These are phyloP conservation scores for Immersiporthe knoxdaviesiana DNA, from an alignment of 2,329 filamentous ascomycete species.

Conservation along the genomic window DNA sequence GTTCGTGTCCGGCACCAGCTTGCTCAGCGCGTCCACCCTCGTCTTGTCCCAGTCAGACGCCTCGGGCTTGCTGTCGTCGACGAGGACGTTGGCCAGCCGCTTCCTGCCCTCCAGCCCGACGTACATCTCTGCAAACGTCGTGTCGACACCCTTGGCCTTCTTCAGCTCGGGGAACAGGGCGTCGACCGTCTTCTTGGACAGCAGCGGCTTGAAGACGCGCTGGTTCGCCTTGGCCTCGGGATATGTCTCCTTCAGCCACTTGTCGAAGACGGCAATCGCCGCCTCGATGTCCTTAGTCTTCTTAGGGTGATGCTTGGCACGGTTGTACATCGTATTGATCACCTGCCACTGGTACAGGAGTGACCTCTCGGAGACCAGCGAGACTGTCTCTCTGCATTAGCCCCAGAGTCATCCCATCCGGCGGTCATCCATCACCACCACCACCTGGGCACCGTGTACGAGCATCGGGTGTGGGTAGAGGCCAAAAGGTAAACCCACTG, in stretches of 20 bases:
- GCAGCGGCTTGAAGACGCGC: slow-evolving; percentile 28
- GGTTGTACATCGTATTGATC: slow-evolving; percentile 30
- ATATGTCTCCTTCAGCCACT: slow-evolving; percentile 27
- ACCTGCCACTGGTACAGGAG: slow-evolving; percentile 27
- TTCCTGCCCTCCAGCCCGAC: slow-evolving; percentile 25
- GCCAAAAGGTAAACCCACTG: slow-evolving; percentile 9
- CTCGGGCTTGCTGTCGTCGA: slow-evolving; percentile 25
- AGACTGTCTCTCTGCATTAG: slow-evolving; percentile 7
- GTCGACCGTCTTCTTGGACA: slow-evolving; percentile 27
- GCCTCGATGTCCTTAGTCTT: slow-evolving; percentile 30
- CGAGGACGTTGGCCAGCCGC: slow-evolving; percentile 27
- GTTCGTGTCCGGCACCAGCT: slow-evolving; percentile 17
- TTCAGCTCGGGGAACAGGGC: slow-evolving; percentile 19
- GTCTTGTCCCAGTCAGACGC: slow-evolving; percentile 28
- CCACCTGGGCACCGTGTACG: too few relatives aligned
- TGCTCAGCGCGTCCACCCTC: slow-evolving; percentile 23
- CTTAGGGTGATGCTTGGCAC: slow-evolving; percentile 29
- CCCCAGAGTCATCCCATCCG: too few relatives aligned
- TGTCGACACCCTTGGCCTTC: slow-evolving; percentile 23
- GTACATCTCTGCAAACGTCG: slow-evolving; percentile 25
- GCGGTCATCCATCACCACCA: neutral
- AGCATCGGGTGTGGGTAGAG: too few relatives aligned
- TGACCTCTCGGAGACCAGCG: slow-evolving; percentile 24
- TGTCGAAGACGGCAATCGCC: slow-evolving; percentile 24
- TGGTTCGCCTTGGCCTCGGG: slow-evolving; percentile 23